Percentiles rank a stretch among this genome's conserved stretches.
These are phyloP conservation scores for Vaccinium myrtillus DNA, from an alignment of 148 eudicot species.

Conservation along the genomic window DNA sequence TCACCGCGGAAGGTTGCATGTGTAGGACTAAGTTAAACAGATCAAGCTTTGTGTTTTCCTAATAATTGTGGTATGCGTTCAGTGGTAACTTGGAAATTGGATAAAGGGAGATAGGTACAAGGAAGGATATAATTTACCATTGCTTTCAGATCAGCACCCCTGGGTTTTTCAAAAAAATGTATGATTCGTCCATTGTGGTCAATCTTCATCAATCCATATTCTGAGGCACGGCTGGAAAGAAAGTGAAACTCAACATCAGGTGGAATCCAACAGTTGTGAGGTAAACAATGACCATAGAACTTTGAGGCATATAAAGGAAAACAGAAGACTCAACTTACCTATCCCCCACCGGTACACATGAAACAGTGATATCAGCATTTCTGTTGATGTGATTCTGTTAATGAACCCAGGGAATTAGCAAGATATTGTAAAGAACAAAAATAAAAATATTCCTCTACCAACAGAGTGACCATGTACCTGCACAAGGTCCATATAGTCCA, in stretches of 20 bases:
- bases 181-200: conserved; percentile 63
- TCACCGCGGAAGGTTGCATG: neutral
- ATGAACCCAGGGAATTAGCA: conserved; percentile 8
- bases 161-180: conserved; percentile 70
- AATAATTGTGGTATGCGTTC: neutral
- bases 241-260: conserved; percentile 10
- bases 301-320: conserved; percentile 1
- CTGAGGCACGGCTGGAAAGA: conserved; percentile 66
- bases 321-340: conserved; percentile 43
- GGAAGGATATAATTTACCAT: conserved; percentile 42
- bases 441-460: neutral
- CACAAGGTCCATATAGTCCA: conserved; percentile 87
- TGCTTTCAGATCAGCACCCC: conserved; percentile 55
- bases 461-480: conserved; percentile 50
- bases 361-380: conserved; percentile 83
- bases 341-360: conserved; percentile 78
- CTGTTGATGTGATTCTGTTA: conserved; percentile 86
- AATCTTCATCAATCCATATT: conserved; percentile 68
- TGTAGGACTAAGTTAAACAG: neutral
- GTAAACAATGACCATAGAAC: neutral
- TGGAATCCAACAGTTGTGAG: neutral
- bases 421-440: neutral
- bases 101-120: neutral
- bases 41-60: neutral
- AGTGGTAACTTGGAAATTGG: neutral